These are phyloP conservation scores for Guyanaporus albipodus DNA, from an alignment of 768 basidiomycete genomes.

Conservation along the genomic window DNA sequence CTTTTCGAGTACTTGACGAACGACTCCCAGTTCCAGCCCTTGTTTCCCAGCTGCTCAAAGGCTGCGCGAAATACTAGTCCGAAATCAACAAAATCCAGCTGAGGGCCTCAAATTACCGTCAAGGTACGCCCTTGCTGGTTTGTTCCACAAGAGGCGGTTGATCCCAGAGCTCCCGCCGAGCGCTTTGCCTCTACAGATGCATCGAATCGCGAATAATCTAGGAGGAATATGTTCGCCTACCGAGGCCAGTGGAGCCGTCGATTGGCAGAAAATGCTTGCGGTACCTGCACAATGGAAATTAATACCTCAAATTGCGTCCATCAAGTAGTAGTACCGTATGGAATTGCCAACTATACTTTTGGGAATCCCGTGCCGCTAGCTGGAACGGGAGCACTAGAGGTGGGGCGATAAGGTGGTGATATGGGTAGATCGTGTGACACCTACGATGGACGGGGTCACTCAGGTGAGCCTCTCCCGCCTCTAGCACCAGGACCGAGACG, in stretches of 20 bases:
- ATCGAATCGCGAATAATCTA: background rate
- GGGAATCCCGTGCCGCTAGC: background rate
- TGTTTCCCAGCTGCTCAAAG: constrained; percentile 1
- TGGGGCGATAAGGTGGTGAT: background rate
- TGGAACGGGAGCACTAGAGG: background rate
- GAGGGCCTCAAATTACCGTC: background rate
- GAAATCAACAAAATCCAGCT: background rate
- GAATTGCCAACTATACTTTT: constrained; percentile 1
- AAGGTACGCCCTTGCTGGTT: background rate
- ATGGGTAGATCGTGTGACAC: background rate
- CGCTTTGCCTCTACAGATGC: background rate
- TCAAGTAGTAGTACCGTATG: background rate
- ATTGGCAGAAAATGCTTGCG: background rate
- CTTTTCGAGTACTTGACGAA: constrained; percentile 2
- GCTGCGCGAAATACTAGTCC: background rate
- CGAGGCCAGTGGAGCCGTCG: background rate
- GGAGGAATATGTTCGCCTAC: background rate
- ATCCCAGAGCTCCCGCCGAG: constrained; percentile 1
- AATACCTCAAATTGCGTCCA: background rate
- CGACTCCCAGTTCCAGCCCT: constrained; percentile 4
- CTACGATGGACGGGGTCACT: background rate
- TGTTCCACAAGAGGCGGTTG: constrained; percentile 1
- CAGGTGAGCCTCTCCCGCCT: background rate
- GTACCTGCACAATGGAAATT: background rate
- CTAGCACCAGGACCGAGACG: background rate